Base-by-base conservation (phyloP, 352 stramenopile species). In the Globisporangium polare region DNA sequence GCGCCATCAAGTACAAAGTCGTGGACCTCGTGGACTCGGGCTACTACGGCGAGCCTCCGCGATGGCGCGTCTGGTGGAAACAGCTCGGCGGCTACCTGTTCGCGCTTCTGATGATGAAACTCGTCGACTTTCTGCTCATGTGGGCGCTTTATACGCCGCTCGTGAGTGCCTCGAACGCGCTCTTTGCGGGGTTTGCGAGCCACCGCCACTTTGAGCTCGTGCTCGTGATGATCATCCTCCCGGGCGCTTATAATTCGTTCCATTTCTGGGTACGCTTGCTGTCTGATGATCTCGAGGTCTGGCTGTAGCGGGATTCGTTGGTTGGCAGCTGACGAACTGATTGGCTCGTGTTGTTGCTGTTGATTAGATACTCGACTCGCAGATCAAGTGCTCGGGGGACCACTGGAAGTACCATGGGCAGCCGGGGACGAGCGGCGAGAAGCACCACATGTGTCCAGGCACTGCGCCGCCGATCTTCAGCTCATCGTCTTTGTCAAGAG, bases 151-250 rank as follows among this genome's bases (percentile, higher is more conserved):
- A 89, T 56, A 33, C 60, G 4, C 63, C 68, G 18, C 67, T 93
- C 12, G 80, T 79, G 15, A 46, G 45, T 15, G 67, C 77, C 18
- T 71, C 74, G 1, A 90, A 72, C 2, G 59, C 53, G 2, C 59
- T 90, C 27, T 92, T 92, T 47, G 63, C 67, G 8, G 59, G 67
- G 18, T 93, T 91, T 52, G 59, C 60, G 18, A 41, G 78, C 49
- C 75, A 93, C 46, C 77, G 84, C 41, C 81, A 91, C 59, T 62
- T 90, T 22, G 82, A 94, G 58, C 63, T 92, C 2, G 71, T 88
- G 37, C 63, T 94, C 35, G 80, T 91, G 41, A 94, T 92, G 84
- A 80, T 94, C 31, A 67, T 92, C 47, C 67, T 89, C 24, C 82
- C 82, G 10, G 82, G 82, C 20, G 79, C 76, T 51, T 82, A 63